Evolutionary conservation across 106 monocot species (phyloP), one percentile per base, ranked within the genome.

Genomic region (Chionographis japonica): DNA sequence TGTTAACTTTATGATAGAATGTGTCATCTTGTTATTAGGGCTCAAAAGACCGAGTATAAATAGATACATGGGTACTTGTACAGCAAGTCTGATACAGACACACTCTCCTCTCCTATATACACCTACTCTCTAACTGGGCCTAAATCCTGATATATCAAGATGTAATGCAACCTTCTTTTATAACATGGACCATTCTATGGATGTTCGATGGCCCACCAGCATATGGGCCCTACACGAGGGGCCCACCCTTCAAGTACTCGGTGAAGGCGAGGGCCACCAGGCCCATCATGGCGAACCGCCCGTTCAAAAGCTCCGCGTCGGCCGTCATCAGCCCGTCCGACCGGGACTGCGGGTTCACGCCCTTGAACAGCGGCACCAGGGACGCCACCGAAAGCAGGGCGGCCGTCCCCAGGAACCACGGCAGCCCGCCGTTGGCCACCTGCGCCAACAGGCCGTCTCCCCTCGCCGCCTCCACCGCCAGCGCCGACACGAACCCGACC

Each of bases 231-330:
- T 18, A 75, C 1, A 91, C 84, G 50, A 92, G 74, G n/a, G 91
- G 91, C 16, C 84, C 84, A 15, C 91, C 91, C 54, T 64, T 88
- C 12, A 92, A 17, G 74, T 62, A 92, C 75, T 92, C 91, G 2
- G 91, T 92, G 70, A 88, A 66, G 16, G 78, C 91, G 36, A 92
- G 68, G 1, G 82, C 88, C 35, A 88, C 85, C 36, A 88, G 51
- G 4, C 91, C 91, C 11, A 92, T 54, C 88, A 92, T 92, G 43
- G 91, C 88, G 55, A 88, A 79, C 79, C 86, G 68, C 17, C 91
- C 91, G 43, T 92, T 92, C 91, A 74, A 92, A 54, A 92, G 50
- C 85, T 92, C 88, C 3, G 88, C 91, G 4, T 80, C 68, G 1
- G 84, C 74, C 11, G 63, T 85, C 88, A 84, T 82, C 16, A 83